Base-by-base conservation (phyloP, 2,329 filamentous ascomycete genomes). In the Graphilbum sp. region DNA sequence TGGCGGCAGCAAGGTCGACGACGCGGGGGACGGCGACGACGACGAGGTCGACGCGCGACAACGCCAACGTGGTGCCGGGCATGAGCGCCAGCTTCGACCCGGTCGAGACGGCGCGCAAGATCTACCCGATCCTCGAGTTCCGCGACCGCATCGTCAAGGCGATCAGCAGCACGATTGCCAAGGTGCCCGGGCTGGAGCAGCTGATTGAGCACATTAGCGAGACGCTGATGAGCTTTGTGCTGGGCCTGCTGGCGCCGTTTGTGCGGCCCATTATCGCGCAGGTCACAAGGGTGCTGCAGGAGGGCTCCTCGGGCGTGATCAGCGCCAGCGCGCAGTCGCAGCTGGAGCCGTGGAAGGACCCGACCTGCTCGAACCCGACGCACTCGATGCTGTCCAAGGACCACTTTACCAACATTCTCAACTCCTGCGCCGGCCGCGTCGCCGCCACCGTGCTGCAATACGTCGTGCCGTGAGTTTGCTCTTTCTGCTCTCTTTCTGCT, bases 141-240 rank as follows among this genome's bases (percentile, higher is more conserved):
- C 74, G 88, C 42, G 90, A 98, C 63, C 90, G 80, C 51, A 86
- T 98, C 39, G 87, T 95, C 36, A 84, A 84, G 48, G 72, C 78
- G 31, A 86, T 98, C 56, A 85, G 76, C 51, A 72, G 75, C 30
- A 79, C 86, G 37, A 85, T 96, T 47, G 76, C 86, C 49, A 95
- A 92, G 62, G 80, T 98, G 30, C 90, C 90, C 0, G 88, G 88
- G 1, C 67, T 98, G 4, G 85, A 94, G 58, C 69, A 78, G 43
- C 64, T 95, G n/a, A 75, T 96, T 18, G 88, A 96, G 46, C 88
- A 85, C 49, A 93, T 98, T 50, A 84, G 81, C 40, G 90, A 98
- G 61, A 88, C 82, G 2, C 66, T 98, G 31, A 94, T 88, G 0
- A 69, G 94, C 7, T 96, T 96, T 54, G 74, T 98, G 36, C 70